Conservation (phyloP, 2,329 filamentous ascomycete species). For the Ophiocordyceps sinensis region DNA sequence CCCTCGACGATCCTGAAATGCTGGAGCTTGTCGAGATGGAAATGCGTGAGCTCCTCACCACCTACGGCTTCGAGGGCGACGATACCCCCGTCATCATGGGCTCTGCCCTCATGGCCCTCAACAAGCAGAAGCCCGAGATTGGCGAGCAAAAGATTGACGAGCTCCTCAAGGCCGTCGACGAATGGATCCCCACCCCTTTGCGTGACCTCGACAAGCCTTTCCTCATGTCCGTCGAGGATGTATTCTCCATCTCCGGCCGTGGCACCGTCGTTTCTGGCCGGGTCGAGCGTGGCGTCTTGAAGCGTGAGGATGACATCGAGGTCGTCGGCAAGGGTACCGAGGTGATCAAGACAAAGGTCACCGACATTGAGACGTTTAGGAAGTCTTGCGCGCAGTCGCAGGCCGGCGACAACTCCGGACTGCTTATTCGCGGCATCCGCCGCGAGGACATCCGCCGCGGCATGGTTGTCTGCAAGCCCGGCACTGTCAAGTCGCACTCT, state of each 20-base stretch:
- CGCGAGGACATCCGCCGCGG: constrained; percentile 89
- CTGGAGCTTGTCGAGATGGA: constrained; percentile 99
- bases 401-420: constrained; percentile 95
- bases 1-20: constrained; percentile 96
- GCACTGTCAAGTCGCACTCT: constrained; percentile 69
- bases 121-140: constrained; percentile 76
- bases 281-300: constrained; percentile 89
- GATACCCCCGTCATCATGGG: constrained; percentile 96
- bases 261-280: constrained; percentile 94
- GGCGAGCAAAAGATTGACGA: constrained; percentile 80
- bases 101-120: constrained; percentile 87
- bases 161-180: constrained; percentile 77
- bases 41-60: constrained; percentile 90
- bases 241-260: constrained; percentile 82
- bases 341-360: constrained; percentile 96
- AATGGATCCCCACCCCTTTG: constrained; percentile 90
- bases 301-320: constrained; percentile 91
- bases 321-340: constrained; percentile 73
- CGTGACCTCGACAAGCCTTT: constrained; percentile 97
- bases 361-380: constrained; percentile 99
- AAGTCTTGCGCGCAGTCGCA: constrained; percentile 96
- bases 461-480: constrained; percentile 84
- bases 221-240: constrained; percentile 94
- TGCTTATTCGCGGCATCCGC: constrained; percentile 88
- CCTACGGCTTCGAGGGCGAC: constrained; percentile 95